phyloP scores from a whole-genome alignment of 257 asterid genomes.

The Lantana camara region DNA sequence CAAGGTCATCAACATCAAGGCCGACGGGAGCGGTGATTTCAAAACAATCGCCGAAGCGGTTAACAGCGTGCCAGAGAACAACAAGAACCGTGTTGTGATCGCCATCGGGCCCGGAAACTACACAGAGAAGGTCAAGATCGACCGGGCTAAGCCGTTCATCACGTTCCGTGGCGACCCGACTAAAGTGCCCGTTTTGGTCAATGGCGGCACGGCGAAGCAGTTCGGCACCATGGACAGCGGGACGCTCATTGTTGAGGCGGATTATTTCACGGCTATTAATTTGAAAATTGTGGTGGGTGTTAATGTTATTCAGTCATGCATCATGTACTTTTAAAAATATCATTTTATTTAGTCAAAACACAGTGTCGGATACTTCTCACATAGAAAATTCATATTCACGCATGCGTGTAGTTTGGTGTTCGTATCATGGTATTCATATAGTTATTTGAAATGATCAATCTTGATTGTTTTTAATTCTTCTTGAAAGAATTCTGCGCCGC shows the following conservation, averaged over 20 bases:
- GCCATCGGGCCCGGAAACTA: slow-evolving; percentile 72
- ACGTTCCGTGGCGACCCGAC: slow-evolving; percentile 67
- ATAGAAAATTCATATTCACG: no score
- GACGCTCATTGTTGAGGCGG: slow-evolving; percentile 52
- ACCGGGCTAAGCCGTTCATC: slow-evolving; percentile 43
- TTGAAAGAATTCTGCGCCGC: slow-evolving; percentile 63
- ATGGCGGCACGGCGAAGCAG: slow-evolving; percentile 52
- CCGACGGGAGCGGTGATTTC: slow-evolving; percentile 63
- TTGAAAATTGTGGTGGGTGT: slow-evolving; percentile 60
- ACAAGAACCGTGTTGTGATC: slow-evolving; percentile 51
- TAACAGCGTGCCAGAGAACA: slow-evolving; percentile 49
- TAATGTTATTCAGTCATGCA: no score
- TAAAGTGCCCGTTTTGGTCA: slow-evolving; percentile 41
- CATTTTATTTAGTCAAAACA: no score
- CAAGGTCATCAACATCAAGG: slow-evolving; percentile 39
- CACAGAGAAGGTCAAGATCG: slow-evolving; percentile 53
- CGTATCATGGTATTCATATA: no score
- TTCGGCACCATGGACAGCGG: slow-evolving; percentile 65
- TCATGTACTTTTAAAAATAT: no score
- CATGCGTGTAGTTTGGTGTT: no score
- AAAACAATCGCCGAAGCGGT: slow-evolving; percentile 63
- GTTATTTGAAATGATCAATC: no score
- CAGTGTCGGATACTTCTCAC: no score
- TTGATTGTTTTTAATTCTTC: background rate
- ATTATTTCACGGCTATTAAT: slow-evolving; percentile 62